Conservation (phyloP, 768 basidiomycete species). For the Suillus lakei region DNA sequence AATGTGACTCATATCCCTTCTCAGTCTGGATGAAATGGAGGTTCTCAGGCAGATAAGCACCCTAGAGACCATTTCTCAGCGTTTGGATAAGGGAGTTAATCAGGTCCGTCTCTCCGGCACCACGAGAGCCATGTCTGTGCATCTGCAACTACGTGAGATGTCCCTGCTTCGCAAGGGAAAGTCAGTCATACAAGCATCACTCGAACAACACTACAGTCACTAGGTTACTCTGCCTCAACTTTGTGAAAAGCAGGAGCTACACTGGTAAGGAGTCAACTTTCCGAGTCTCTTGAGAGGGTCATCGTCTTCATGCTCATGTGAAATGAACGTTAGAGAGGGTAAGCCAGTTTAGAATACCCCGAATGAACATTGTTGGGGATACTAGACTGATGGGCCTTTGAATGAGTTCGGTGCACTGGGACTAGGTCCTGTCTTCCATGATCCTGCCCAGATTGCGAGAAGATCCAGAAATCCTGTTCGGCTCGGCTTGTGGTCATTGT, state of each 20-base stretch:
- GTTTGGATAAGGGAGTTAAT: conserved; percentile 39
- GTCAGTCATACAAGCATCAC: conserved; percentile 32
- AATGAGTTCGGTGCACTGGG: neutral
- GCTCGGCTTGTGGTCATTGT: neutral
- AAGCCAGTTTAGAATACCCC: conserved; percentile 1
- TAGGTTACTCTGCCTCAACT: conserved; percentile 28
- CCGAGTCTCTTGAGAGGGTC: conserved; percentile 23
- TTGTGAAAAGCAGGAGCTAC: conserved; percentile 31
- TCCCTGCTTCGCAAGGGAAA: too few species aligned
- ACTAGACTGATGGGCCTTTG: neutral
- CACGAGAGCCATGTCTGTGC: conserved; percentile 47
- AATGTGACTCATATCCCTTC: conserved; percentile 38
- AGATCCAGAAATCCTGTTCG: neutral
- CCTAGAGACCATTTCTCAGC: conserved; percentile 32
- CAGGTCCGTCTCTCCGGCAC: conserved; percentile 27
- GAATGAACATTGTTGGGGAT: conserved; percentile 5
- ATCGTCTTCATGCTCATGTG: neutral
- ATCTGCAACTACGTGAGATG: conserved; percentile 29
- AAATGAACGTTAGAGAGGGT: neutral
- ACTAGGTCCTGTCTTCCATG: neutral
- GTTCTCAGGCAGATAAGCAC: conserved; percentile 34
- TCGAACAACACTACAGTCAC: conserved; percentile 37
- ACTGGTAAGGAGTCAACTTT: conserved; percentile 36
- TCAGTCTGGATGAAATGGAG: conserved; percentile 40
- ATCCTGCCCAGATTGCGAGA: neutral